Evolutionary conservation across 345 rosid genomes (phyloP).

Genomic region (Salix viminalis): DNA sequence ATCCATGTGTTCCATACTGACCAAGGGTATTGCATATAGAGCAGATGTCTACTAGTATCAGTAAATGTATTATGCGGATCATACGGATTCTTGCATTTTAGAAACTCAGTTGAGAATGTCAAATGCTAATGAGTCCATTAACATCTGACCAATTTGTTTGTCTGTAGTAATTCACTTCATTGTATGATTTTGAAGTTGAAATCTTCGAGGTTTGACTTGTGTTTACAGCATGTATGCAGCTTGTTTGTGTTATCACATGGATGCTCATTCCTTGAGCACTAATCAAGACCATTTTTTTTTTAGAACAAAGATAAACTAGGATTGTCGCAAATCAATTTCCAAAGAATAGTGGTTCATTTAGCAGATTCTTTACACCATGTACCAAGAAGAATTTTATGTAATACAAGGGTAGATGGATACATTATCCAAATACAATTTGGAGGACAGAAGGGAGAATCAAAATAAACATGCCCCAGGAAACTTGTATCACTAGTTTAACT

Average conservation of each 20-base stretch:
- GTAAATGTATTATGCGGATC: background rate
- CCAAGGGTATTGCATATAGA: background rate
- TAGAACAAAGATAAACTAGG: background rate
- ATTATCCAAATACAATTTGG: background rate
- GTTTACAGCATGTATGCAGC: background rate
- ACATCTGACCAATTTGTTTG: background rate
- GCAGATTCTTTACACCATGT: background rate
- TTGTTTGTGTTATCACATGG: background rate
- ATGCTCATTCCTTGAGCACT: background rate
- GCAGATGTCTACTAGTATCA: constrained; percentile 1
- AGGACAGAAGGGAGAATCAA: background rate
- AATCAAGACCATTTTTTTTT: too few species aligned
- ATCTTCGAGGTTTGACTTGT: background rate
- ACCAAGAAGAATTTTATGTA: background rate
- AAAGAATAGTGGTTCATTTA: background rate
- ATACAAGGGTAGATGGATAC: background rate
- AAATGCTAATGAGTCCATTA: background rate
- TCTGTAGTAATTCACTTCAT: background rate
- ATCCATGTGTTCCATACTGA: background rate
- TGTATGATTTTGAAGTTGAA: background rate
- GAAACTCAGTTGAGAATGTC: background rate
- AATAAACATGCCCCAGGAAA: too few species aligned
- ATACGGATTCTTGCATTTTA: background rate
- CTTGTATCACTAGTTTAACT: too few species aligned
- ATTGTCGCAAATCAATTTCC: background rate